Conservation (phyloP, 139 green algal species). For the Closterium sp. region DNA sequence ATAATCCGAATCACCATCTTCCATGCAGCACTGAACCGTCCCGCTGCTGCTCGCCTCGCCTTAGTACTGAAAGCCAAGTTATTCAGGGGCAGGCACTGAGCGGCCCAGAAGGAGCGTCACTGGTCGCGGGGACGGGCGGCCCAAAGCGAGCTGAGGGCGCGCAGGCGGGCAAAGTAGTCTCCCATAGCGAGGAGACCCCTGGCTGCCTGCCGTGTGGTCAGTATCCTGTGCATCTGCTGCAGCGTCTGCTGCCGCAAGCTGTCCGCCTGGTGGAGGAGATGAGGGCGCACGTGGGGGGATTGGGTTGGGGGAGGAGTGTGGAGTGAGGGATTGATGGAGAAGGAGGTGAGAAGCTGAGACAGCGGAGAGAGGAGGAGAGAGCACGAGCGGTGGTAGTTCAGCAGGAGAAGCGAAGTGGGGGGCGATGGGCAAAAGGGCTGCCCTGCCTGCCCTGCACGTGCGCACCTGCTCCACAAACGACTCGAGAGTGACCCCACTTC, state of each 20-base stretch:
- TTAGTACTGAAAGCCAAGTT: background rate
- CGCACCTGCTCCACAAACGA: no score
- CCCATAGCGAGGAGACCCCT: constrained; percentile 45
- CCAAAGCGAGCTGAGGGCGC: constrained; percentile 48
- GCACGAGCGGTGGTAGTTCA: no score
- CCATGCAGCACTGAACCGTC: no score
- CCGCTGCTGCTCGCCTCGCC: no score
- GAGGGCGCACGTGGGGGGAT: no score
- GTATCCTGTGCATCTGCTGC: constrained; percentile 53
- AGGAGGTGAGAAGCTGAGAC: no score
- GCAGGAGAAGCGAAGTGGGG: no score
- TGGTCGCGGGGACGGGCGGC: constrained; percentile 36
- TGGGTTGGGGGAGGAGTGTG: background rate
- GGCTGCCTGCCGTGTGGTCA: constrained; percentile 37
- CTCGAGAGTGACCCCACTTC: no score
- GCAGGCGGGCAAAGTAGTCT: constrained; percentile 46
- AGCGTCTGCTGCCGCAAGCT: constrained; percentile 48
- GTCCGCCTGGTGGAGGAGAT: constrained; percentile 31
- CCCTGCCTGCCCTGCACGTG: no score
- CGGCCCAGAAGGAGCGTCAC: constrained; percentile 4
- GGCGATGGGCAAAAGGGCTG: no score
- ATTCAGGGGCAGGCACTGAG: background rate
- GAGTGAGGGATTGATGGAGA: background rate
- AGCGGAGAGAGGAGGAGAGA: no score
- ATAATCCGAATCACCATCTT: no score